Percentiles rank a stretch among this genome's conserved stretches.
These are phyloP conservation scores for Mycena vitilis DNA, from an alignment of 768 basidiomycete genomes.

Conservation along the genomic window DNA sequence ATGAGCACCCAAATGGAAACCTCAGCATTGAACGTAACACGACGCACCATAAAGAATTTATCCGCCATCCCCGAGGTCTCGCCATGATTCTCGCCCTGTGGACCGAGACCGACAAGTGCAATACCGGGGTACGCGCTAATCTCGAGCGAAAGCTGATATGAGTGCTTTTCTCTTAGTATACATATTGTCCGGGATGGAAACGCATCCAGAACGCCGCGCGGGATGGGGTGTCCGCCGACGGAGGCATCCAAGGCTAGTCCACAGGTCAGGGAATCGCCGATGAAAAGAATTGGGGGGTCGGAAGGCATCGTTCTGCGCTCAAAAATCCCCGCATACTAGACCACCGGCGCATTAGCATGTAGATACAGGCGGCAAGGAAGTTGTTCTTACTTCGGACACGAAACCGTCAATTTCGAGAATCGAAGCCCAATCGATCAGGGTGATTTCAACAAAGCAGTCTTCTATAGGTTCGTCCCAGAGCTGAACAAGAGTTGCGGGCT, in stretches of 20 bases:
- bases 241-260: conserved; percentile 24
- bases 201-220: conserved; percentile 25
- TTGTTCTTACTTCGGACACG: not conserved
- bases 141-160: not conserved
- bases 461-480: conserved; percentile 13
- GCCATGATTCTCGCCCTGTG: not conserved
- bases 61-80: conserved; percentile 11
- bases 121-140: conserved; percentile 30
- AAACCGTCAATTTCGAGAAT: conserved; percentile 30
- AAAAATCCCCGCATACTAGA: not conserved
- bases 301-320: not conserved
- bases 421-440: conserved; percentile 29
- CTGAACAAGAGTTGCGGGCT: conserved; percentile 1
- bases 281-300: conserved; percentile 15
- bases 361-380: not conserved
- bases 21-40: not conserved
- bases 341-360: not conserved
- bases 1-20: not conserved
- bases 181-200: conserved; percentile 14
- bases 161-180: not conserved
- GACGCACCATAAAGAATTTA: conserved; percentile 25
- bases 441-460: conserved; percentile 19
- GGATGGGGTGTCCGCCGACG: conserved; percentile 15
- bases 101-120: not conserved
- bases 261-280: conserved; percentile 30